Evolutionary conservation across 192 early-diverging fungal species (phyloP), one percentile per base, ranked within the genome.

Genomic region (Coemansia sp.): DNA sequence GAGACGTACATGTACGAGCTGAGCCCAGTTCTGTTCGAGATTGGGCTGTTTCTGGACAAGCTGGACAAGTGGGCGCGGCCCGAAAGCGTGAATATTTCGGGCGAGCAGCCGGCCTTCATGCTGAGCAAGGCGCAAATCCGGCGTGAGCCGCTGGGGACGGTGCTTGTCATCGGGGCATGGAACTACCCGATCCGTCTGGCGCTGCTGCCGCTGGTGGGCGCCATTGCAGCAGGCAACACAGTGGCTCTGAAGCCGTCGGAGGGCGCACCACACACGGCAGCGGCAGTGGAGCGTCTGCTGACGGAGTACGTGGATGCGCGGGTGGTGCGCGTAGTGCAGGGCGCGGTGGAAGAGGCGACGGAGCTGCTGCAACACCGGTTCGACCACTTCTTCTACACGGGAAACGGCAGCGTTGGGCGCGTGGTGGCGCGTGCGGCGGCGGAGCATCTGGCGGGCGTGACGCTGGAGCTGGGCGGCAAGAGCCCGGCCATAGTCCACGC

Each of bases 401-500:
- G 97, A 61, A 91, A 86, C 69, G 87, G 87, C 10, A 45, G 61
- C 15, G 90, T 99, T 39, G 97, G 90, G 43, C 91, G 88, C 67
- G 86, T 95, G 36, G 85, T 97, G 26, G 92, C 93, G 85, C 45
- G 54, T 15, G 95, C 95, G 21, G 95, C 95, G 22, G 89, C 91
- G 16, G 90, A 95, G 72, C 78, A 93, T 56, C 85, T 96, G 46
- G 92, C 95, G 5, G 89, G 91, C n/a, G 91, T 94, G 6, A 89
- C 93, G 45, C 86, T 99, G 45, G 97, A 97, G 80, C 88, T 99
- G 22, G 97, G 97, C 52, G 97, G 97, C 22, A 99, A 99, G 75
- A 84, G 84, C 45, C 92, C 92, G 6, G 83, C 77, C 3, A 84
- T 92, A 46, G 83, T 93, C 41, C 69, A 92, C 80, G 68, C 85